A percentile compares a stretch with the other conserved stretches of the same genome.
Conservation (phyloP, 2,329 filamentous ascomycete genomes). For the Penicillium sp. region DNA sequence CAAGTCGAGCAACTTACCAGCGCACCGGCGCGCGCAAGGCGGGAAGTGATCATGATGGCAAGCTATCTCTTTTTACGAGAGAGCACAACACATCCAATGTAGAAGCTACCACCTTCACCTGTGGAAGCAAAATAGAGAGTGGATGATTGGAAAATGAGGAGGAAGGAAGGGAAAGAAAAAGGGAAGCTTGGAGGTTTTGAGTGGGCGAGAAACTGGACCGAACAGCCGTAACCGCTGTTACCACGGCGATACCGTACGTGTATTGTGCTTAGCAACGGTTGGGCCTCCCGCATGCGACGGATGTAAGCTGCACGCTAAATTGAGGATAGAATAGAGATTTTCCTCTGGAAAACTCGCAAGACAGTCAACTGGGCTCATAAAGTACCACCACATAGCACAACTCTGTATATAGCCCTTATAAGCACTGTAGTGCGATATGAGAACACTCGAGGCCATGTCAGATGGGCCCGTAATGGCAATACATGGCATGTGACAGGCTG, state of each 20-base stretch:
- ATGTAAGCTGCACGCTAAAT: conserved; percentile 9
- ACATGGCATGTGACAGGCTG: conserved; percentile 25
- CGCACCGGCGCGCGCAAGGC: conserved; percentile 46
- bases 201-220: conserved; percentile 38
- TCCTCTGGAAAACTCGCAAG: background rate
- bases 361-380: background rate
- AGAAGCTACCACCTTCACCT: conserved; percentile 36
- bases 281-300: conserved; percentile 30
- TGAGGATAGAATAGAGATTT: background rate
- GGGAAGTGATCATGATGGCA: conserved; percentile 47
- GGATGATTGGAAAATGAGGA: conserved; percentile 36
- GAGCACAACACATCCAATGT: conserved; percentile 38
- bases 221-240: conserved; percentile 39
- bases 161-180: conserved; percentile 37
- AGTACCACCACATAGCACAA: background rate
- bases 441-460: background rate
- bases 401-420: background rate
- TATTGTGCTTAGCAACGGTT: conserved; percentile 13
- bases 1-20: conserved; percentile 38
- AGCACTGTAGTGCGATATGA: background rate
- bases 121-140: conserved; percentile 29
- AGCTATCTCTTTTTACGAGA: conserved; percentile 36
- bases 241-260: conserved; percentile 30
- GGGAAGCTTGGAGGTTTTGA: conserved; percentile 40
- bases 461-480: conserved; percentile 17